Evolutionary conservation across 2,329 filamentous ascomycete species (phyloP), one percentile per base, ranked within the genome.

Genomic region (Alternaria brassicicola): DNA sequence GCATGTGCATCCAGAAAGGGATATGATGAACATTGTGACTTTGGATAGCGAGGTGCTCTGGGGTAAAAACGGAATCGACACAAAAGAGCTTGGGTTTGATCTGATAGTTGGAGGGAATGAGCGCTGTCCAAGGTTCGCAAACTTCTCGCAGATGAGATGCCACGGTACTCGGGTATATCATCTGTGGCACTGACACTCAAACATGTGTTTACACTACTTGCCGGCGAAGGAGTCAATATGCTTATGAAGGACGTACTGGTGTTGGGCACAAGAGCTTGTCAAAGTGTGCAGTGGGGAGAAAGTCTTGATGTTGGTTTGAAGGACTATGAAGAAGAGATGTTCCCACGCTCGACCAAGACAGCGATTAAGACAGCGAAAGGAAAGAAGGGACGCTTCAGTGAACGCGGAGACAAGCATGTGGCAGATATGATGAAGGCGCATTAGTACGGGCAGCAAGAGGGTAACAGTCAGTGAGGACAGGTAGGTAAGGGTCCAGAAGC

Each of bases 171-270:
- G 1, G 81, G 82, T 21, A 74, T 86, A 17, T 79, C 74, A 0
- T 68, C 76, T 49, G 73, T 82, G 43, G 77, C 81, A 41, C 63
- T 84, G 30, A 73, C 69, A 48, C 78, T 83, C 52, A 70, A 84
- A 26, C 85, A 88, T 70, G 66, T 87, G 21, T 86, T 86, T 84
- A 81, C 82, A 1, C 83, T 84, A 0, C 85, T 83, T 61, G 83
- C 82, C 1, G 86, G 86, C 5, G 85, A 86, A 56, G 86, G 86
- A 2, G 85, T 87, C 25, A 88, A 88, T 65, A 75, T 82, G 19
- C 85, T 80, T 1, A 80, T 89, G 69, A 78, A 81, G 45, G 86
- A 88, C 68, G 81, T 85, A 7, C 69, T 83, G 59, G 71, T 80
- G 21, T 76, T 88, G 19, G 19, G 82, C 81, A 0, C 38, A 38